Percentiles rank a stretch among this genome's conserved stretches.
Conservation (phyloP, 2,329 filamentous ascomycete species). For the Cladobotryum protrusum region DNA sequence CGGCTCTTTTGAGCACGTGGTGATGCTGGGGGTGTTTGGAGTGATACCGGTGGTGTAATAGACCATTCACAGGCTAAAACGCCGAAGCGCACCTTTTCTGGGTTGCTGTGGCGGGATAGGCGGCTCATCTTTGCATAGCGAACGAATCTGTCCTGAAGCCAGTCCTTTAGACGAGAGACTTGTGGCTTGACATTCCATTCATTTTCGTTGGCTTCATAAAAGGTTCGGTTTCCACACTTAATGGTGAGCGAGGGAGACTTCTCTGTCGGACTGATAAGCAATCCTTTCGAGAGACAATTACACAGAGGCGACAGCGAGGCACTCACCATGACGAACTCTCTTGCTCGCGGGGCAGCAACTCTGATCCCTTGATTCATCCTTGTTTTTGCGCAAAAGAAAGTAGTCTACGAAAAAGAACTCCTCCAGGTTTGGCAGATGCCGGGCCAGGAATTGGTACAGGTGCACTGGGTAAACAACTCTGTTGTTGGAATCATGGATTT, state of each 20-base stretch:
- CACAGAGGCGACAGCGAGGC: not conserved
- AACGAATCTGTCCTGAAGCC: conserved; percentile 34
- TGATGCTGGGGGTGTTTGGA: conserved; percentile 8
- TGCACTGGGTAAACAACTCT: conserved; percentile 31
- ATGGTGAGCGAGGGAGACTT: not conserved
- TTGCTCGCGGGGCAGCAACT: too few relatives aligned
- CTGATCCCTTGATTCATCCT: not conserved
- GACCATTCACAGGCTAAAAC: conserved; percentile 38
- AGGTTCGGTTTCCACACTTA: conserved; percentile 17
- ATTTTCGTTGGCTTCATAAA: conserved; percentile 29
- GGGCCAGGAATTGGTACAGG: conserved; percentile 38
- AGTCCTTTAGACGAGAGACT: conserved; percentile 30
- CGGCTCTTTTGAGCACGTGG: not conserved
- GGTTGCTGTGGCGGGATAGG: conserved; percentile 25
- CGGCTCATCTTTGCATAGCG: conserved; percentile 30
- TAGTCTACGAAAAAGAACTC: conserved; percentile 41
- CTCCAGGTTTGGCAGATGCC: conserved; percentile 36
- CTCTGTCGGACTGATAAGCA: not conserved
- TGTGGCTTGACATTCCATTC: conserved; percentile 31
- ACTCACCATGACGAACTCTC: not conserved
- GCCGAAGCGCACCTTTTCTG: conserved; percentile 34
- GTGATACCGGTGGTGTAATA: conserved; percentile 17
- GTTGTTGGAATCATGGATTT: conserved; percentile 21
- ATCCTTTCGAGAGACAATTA: not conserved
- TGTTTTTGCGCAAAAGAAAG: conserved; percentile 28